A percentile compares a stretch with the other conserved stretches of the same genome.
phyloP scores from a whole-genome alignment of 805 yeast species.

The Monosporozyma yasuniensis region DNA sequence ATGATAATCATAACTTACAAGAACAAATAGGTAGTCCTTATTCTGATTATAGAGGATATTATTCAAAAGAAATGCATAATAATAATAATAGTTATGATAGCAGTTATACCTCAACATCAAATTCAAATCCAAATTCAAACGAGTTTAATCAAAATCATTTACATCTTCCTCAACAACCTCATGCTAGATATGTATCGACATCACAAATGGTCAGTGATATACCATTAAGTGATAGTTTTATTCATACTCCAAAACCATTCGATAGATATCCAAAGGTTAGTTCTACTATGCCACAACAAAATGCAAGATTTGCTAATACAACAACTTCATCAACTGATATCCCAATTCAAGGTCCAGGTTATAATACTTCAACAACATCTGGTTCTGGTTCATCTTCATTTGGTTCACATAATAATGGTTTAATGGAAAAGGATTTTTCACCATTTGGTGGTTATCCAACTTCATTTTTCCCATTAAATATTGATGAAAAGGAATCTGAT shows the following conservation, averaged over 20 bases:
- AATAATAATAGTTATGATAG: constrained; percentile 2
- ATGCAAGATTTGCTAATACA: not conserved
- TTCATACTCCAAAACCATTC: constrained; percentile 43
- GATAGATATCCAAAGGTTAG: constrained; percentile 61
- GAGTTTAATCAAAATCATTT: not conserved
- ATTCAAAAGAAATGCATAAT: constrained; percentile 15
- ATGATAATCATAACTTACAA: not conserved
- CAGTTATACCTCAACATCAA: constrained; percentile 3
- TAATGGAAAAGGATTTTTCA: constrained; percentile 56
- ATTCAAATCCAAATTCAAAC: constrained; percentile 5
- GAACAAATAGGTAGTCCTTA: constrained; percentile 3
- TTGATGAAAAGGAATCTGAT: constrained; percentile 92
- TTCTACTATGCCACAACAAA: constrained; percentile 31
- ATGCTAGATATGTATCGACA: not conserved
- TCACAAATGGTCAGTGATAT: constrained; percentile 1
- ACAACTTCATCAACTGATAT: not conserved
- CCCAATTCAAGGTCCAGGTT: constrained; percentile 1
- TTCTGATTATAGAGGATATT: constrained; percentile 25
- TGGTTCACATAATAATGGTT: constrained; percentile 32
- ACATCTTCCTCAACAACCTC: not conserved
- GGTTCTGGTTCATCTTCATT: constrained; percentile 14
- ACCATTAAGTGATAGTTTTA: constrained; percentile 8
- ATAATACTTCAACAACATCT: not conserved
- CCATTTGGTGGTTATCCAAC: constrained; percentile 99
- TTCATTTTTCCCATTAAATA: constrained; percentile 75